Evolutionary conservation across 768 basidiomycete species (phyloP), one percentile per base, ranked within the genome.

Genomic region (Pulveroboletus sp.): DNA sequence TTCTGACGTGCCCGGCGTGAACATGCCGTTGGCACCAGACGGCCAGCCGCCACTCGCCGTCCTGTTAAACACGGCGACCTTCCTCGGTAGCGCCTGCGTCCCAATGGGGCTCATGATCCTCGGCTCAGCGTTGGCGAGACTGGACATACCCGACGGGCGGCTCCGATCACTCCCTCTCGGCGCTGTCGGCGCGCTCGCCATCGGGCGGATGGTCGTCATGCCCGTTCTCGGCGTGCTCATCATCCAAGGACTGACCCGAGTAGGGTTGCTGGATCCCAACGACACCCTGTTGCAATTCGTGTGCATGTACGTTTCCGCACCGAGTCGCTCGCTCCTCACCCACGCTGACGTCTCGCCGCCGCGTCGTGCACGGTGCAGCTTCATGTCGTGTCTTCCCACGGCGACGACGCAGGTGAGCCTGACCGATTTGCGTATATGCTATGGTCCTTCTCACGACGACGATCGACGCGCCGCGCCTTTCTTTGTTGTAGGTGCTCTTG

Each of bases 1-100:
- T 2, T 43, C 67, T 3, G 59, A 58, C 14, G 70, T 81, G 2
- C 66, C 73, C 1, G 71, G 73, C 4, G 67, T 71, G 1, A 54
- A 66, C 30, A 81, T 77, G 47, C 74, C 75, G 3, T 39, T 68
- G 22, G 80, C 81, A 1, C 85, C 85, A 0, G 85, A 87, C 54
- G 83, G 83, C 0, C 72, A 78, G 50, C 83, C 85, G 2, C 85
- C 85, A 0, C 76, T 87, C 13, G 75, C 81, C 0, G 76, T 87
- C 52, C 37, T 86, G 26, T 58, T 82, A 46, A 79, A 84, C 47
- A 76, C 79, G 0, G 66, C 78, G 0, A 64, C 68, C 1, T 86
- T 86, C 56, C 71, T 85, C 34, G 83, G 85, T 0, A 76, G 64
- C 1, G 83, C 82, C 1, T 77, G 79, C 6, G 78, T 87, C 0